phyloP scores from a whole-genome alignment of 169 alveolate genomes.

The Sarcocystis neurona region DNA sequence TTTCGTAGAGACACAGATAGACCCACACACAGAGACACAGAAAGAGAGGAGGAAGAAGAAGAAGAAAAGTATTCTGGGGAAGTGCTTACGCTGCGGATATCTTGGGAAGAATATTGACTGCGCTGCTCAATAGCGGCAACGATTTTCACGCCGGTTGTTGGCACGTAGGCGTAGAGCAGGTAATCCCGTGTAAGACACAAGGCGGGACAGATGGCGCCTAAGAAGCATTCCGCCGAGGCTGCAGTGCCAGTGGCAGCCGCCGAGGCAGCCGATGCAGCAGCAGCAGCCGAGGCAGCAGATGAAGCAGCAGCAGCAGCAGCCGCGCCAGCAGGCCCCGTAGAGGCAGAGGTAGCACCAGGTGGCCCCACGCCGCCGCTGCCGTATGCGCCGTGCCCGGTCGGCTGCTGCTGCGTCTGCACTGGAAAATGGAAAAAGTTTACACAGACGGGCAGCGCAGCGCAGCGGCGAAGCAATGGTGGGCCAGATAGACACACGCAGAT shows the following conservation, averaged over 20 bases:
- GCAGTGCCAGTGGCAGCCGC: not conserved
- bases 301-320: not conserved
- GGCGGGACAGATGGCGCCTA: slow-evolving; percentile 55
- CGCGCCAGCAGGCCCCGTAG: not conserved
- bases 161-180: slow-evolving; percentile 48
- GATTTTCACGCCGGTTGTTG: slow-evolving; percentile 55
- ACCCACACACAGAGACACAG: not conserved
- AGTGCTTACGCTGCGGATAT: slow-evolving; percentile 10
- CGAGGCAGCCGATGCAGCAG: not conserved
- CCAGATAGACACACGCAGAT: too few species aligned
- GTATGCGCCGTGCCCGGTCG: too few species aligned
- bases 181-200: slow-evolving; percentile 40
- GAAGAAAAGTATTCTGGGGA: too few species aligned
- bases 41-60: not conserved
- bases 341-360: slow-evolving; percentile 1
- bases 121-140: slow-evolving; percentile 51
- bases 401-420: slow-evolving; percentile 13
- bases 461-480: too few species aligned
- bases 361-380: slow-evolving; percentile 33
- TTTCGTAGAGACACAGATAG: too few species aligned
- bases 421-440: too few species aligned
- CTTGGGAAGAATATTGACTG: slow-evolving; percentile 4
- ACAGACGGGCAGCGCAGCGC: too few species aligned
- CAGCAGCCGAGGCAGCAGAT: not conserved
- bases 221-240: slow-evolving; percentile 36